Evolutionary conservation across 129 eudicot genomes (phyloP).

Genomic region (carrot (Daucus carota)): DH1_v3.0 NC_030385.2:7232001-7232500

Average conservation of each 20-base stretch:
- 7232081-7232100: background rate
- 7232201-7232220: too few relatives aligned
- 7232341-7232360: background rate
- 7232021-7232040: background rate
- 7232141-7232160: background rate
- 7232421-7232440: background rate
- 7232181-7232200: background rate
- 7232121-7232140: background rate
- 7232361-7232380: background rate
- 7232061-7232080: too few relatives aligned
- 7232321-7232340: too few relatives aligned
- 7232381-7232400: background rate
- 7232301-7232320: background rate
- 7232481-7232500: slow-evolving; percentile 7
- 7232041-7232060: background rate
- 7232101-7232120: too few relatives aligned
- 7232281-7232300: background rate
- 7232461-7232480: slow-evolving; percentile 1
- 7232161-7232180: background rate
- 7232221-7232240: too few relatives aligned
- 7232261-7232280: background rate
- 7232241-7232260: background rate
- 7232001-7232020: background rate
- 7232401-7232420: too few relatives aligned
- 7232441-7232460: slow-evolving; percentile 4